Conservation (phyloP, 768 basidiomycete species). For the Termitomyces eurrhizus region DNA sequence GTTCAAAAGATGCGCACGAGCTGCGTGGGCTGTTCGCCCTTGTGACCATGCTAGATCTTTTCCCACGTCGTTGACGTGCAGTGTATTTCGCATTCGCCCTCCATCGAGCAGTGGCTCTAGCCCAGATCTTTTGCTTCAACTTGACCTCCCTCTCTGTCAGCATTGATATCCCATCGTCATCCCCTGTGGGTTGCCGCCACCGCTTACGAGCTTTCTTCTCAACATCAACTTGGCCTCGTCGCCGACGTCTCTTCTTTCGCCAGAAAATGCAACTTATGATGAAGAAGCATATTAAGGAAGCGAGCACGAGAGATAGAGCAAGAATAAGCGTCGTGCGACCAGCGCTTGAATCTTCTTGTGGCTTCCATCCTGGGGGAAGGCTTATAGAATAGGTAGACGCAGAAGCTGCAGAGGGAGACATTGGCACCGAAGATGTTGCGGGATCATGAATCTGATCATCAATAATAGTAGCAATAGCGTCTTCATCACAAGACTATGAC, state of each 20-base stretch:
- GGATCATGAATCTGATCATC: constrained; percentile 31
- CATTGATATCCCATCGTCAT: constrained; percentile 28
- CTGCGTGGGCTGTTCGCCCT: constrained; percentile 22
- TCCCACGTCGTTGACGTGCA: constrained; percentile 56
- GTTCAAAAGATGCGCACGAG: constrained; percentile 22
- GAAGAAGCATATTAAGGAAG: constrained; percentile 54
- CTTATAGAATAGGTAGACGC: constrained; percentile 27
- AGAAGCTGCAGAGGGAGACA: constrained; percentile 15
- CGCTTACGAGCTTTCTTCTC: constrained; percentile 43
- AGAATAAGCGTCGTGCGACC: constrained; percentile 47
- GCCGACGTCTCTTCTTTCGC: constrained; percentile 40
- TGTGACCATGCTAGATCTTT: constrained; percentile 24
- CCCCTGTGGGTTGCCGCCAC: constrained; percentile 17
- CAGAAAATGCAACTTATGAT: constrained; percentile 62
- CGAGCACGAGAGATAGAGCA: constrained; percentile 58
- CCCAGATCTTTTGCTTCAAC: constrained; percentile 58
- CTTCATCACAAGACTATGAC: constrained; percentile 21
- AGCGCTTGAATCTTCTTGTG: constrained; percentile 12
- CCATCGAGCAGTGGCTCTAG: constrained; percentile 65
- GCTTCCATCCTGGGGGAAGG: constrained; percentile 57
- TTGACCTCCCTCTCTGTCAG: constrained; percentile 40
- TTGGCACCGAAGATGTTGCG: constrained; percentile 15
- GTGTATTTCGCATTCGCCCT: constrained; percentile 55
- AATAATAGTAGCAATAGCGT: constrained; percentile 20
- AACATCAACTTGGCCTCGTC: constrained; percentile 37